Evolutionary conservation across 2,329 filamentous ascomycete species (phyloP).

Genomic region (Aspergillus oerlinghausenensis): DNA sequence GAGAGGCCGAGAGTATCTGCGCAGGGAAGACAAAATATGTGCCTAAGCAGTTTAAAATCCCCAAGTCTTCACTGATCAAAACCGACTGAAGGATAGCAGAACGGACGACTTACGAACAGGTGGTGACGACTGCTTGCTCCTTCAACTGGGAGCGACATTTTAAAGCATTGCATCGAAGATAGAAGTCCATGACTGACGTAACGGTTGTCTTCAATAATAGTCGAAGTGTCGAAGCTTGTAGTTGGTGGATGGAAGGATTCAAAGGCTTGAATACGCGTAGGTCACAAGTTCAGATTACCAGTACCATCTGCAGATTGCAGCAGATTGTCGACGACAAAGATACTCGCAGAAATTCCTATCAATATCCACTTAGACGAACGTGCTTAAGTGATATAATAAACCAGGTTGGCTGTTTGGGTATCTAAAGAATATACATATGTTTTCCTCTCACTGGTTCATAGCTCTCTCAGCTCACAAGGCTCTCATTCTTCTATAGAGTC

Average conservation of each 20-base stretch:
- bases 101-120: conserved; percentile 63
- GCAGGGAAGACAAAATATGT: conserved; percentile 80
- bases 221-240: neutral
- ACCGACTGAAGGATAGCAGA: conserved; percentile 1
- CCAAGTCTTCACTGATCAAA: neutral
- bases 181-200: conserved; percentile 60
- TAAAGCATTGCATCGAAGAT: conserved; percentile 72
- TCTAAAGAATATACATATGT: conserved; percentile 12
- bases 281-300: neutral
- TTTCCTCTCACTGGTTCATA: conserved; percentile 4
- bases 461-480: conserved; percentile 1
- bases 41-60: conserved; percentile 47
- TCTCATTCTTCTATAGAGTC: conserved; percentile 9
- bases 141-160: conserved; percentile 67
- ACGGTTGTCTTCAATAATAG: neutral
- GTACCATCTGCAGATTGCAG: neutral
- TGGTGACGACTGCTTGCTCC: conserved; percentile 76
- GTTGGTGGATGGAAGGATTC: conserved; percentile 2
- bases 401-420: neutral
- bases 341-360: neutral
- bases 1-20: conserved; percentile 62
- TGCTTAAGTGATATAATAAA: neutral
- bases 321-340: neutral
- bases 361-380: conserved; percentile 2
- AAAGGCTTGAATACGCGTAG: neutral